Evolutionary conservation across 2,329 filamentous ascomycete species (phyloP), one percentile per base, ranked within the genome.

Genomic region (Saccharata proteae): DNA sequence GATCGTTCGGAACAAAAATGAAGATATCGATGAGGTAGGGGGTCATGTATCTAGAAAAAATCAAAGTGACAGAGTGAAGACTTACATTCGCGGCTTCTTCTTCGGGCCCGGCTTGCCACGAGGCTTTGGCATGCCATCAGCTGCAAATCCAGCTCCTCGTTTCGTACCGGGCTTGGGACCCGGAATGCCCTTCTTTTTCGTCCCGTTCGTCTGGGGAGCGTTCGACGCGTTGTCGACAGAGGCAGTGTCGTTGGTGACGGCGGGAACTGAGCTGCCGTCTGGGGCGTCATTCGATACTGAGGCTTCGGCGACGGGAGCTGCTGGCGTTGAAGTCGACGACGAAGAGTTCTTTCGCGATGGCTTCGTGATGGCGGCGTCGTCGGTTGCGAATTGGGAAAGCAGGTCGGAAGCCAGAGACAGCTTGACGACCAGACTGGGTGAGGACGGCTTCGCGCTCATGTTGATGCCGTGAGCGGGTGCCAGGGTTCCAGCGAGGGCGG

Each of bases 71-170:
- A 25, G 20, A 16, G 11, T 13, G 23, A 32, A 22, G 33, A 79
- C 85, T 62, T 79, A 94, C 88, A 93, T 61, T 67, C 80, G 77
- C 42, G 81, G 77, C 64, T 92, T 93, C 74, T 94, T 93, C 72
- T 94, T 96, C 0, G 88, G 88, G 5, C 88, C 88, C 5, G 90
- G 88, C 63, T 93, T 92, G 51, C 80, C 80, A 52, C 82, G 67
- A 33, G 77, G 66, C 57, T 81, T 85, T n/a, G 77, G 65, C 16
- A 62, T 50, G 19, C 64, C 66, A 40, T 86, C 81, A 47, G 61
- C 57, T 47, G 37, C 54, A 61, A 52, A 46, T 47, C 57, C 59
- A 36, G 57, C 54, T 38, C 59, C 58, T 50, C 74, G 66, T 59
- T 80, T 79, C 36, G 64, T 66, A 34, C 67, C 72, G 22, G 71